Conservation (phyloP, 768 basidiomycete genomes). For the Albatrellus ellisii region DNA sequence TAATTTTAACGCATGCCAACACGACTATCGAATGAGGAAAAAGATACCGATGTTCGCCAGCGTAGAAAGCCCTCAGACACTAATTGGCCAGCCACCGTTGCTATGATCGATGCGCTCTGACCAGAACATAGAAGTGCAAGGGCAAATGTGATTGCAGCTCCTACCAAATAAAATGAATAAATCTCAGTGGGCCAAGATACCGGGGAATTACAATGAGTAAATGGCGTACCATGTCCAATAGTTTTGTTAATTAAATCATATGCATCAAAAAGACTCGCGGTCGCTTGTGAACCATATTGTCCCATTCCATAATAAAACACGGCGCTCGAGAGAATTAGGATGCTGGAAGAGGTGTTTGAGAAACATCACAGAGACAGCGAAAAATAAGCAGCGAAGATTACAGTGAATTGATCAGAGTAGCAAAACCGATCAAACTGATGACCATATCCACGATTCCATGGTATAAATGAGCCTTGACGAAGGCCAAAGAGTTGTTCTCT, state of each 20-base stretch:
- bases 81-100: conserved; percentile 34
- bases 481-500: conserved; percentile 21
- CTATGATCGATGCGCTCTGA: conserved; percentile 36
- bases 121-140: conserved; percentile 57
- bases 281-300: conserved; percentile 23
- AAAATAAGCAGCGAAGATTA: conserved; percentile 20
- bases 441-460: conserved; percentile 35
- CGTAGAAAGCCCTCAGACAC: conserved; percentile 35
- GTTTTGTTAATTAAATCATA: conserved; percentile 25
- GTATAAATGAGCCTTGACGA: conserved; percentile 27
- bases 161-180: background rate
- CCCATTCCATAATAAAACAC: conserved; percentile 17
- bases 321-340: background rate
- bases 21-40: conserved; percentile 9
- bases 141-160: background rate
- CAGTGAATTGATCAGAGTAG: conserved; percentile 79
- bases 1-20: background rate
- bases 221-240: conserved; percentile 24
- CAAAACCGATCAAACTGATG: conserved; percentile 61
- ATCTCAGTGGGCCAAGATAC: too few species aligned
- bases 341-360: background rate
- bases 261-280: conserved; percentile 29
- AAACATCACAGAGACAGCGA: background rate
- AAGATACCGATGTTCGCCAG: conserved; percentile 28
- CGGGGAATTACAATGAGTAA: background rate